Evolutionary conservation across 2,329 filamentous ascomycete genomes (phyloP).

Genomic region (Geoglossum cookeanum): DNA sequence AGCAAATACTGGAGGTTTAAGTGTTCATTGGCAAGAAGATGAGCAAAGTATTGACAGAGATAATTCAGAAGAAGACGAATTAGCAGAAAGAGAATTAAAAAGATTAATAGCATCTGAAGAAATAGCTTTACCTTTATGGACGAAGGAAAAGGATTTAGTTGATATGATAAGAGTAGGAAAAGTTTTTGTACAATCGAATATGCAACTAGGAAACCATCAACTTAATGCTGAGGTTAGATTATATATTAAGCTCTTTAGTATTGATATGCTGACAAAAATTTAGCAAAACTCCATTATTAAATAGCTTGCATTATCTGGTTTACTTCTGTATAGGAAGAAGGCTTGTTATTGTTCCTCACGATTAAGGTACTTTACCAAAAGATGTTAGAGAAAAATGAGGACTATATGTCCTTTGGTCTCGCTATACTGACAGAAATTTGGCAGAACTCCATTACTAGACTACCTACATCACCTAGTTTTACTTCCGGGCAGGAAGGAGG

Average conservation of each 20-base stretch:
- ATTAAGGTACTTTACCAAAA: too few relatives aligned
- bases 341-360: too few relatives aligned
- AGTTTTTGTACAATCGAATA: not conserved
- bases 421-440: not conserved
- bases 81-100: not conserved
- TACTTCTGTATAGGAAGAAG: not conserved
- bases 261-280: not conserved
- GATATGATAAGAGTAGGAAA: not conserved
- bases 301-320: not conserved
- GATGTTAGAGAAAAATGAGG: not conserved
- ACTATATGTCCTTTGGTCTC: not conserved
- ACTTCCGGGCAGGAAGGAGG: not conserved
- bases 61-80: not conserved
- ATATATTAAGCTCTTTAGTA: not conserved
- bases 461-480: not conserved
- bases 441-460: too few relatives aligned
- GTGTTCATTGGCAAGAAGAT: too few relatives aligned
- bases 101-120: not conserved
- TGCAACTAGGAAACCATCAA: not conserved
- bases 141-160: not conserved
- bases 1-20: too few relatives aligned
- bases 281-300: not conserved
- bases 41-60: not conserved
- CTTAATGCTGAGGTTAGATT: not conserved
- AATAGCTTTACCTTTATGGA: not conserved